phyloP scores from a whole-genome alignment of 2,329 filamentous ascomycete species.

The Biscogniauxia sp. region DNA sequence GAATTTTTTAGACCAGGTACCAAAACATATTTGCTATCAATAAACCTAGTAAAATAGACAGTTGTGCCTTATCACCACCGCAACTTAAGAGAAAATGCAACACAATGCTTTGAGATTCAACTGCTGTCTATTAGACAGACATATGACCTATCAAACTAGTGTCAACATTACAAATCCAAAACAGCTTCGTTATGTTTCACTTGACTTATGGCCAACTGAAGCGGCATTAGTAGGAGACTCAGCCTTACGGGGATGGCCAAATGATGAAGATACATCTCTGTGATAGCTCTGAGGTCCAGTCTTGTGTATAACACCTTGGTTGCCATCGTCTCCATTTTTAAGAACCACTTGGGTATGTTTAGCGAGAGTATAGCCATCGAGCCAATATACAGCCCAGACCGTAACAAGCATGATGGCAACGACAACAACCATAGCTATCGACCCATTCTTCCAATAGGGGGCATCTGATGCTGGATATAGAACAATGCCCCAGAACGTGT shows the following conservation, averaged over 20 bases:
- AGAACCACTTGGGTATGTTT: neutral
- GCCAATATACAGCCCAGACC: constrained; percentile 11
- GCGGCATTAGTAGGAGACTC: too few species aligned
- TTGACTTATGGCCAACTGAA: too few species aligned
- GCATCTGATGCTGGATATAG: constrained; percentile 42
- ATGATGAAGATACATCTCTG: neutral
- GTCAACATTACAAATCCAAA: too few species aligned
- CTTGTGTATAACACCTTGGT: neutral
- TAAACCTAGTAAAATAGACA: too few species aligned
- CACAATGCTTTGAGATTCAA: too few species aligned
- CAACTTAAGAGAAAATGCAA: too few species aligned
- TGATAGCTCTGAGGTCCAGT: neutral
- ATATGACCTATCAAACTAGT: too few species aligned
- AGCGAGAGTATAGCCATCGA: constrained; percentile 10
- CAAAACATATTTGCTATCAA: too few species aligned
- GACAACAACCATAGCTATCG: constrained; percentile 30
- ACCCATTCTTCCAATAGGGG: constrained; percentile 40
- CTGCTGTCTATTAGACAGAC: too few species aligned
- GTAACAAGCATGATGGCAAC: constrained; percentile 12
- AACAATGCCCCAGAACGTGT: constrained; percentile 44
- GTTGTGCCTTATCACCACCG: too few species aligned
- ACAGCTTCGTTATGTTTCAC: too few species aligned
- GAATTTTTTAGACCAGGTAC: neutral
- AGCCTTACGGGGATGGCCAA: too few species aligned
- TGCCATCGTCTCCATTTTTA: neutral